These are phyloP conservation scores for Saturnispora saitoi DNA, from an alignment of 805 yeast genomes.

Conservation along the genomic window DNA sequence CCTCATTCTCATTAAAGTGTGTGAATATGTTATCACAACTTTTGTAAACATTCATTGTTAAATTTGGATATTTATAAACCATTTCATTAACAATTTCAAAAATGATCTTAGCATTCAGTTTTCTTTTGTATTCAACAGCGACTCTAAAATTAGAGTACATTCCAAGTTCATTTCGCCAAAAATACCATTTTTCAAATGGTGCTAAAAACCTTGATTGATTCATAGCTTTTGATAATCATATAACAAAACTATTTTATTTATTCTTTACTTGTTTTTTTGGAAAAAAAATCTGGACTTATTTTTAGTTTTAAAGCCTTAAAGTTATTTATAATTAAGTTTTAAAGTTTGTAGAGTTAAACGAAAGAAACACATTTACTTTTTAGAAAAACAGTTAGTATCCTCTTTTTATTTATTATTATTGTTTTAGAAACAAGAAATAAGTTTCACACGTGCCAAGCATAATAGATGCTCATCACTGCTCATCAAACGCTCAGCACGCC, in stretches of 20 bases:
- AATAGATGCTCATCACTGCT: not conserved
- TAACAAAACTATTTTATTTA: no score
- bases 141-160: conserved; percentile 13
- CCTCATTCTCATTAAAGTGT: not conserved
- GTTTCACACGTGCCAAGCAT: conserved; percentile 1
- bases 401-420: not conserved
- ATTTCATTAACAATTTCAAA: conserved; percentile 9
- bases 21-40: not conserved
- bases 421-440: not conserved
- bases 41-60: conserved; percentile 14
- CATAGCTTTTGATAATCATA: not conserved
- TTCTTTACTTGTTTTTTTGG: no score
- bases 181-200: conserved; percentile 11
- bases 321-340: no score
- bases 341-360: no score
- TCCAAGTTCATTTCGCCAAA: conserved; percentile 13
- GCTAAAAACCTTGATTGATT: conserved; percentile 8
- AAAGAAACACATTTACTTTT: no score
- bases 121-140: conserved; percentile 8
- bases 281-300: no score
- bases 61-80: conserved; percentile 14
- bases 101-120: conserved; percentile 5
- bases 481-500: not conserved
- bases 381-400: not conserved
- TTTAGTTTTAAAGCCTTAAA: no score